Evolutionary conservation across 2,329 filamentous ascomycete species (phyloP).

Genomic region (Neonectria punicea): DNA sequence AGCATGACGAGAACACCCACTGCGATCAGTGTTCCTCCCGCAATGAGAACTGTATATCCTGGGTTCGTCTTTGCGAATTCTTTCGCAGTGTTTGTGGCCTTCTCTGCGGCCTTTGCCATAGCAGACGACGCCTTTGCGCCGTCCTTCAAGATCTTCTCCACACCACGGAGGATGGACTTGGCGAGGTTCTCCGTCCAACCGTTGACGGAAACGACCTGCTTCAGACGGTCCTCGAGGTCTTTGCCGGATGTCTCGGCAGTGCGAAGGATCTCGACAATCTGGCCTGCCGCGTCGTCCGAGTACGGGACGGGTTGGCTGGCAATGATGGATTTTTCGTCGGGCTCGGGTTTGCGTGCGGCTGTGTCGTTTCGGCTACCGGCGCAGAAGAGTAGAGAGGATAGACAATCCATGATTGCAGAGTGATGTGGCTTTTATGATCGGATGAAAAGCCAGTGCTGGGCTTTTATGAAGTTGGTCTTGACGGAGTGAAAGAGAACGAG

Average conservation of each 20-base stretch:
- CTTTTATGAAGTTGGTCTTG: neutral
- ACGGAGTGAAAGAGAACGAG: neutral
- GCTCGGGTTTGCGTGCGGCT: neutral
- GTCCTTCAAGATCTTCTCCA: constrained; percentile 28
- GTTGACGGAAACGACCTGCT: constrained; percentile 21
- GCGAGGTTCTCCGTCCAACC: constrained; percentile 36
- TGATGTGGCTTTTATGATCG: neutral
- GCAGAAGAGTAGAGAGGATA: neutral
- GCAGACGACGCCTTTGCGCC: constrained; percentile 20
- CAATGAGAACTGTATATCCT: constrained; percentile 31
- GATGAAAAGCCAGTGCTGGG: neutral
- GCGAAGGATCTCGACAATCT: constrained; percentile 26
- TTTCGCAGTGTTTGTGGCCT: constrained; percentile 10
- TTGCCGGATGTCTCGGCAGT: neutral
- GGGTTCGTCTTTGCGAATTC: constrained; percentile 38
- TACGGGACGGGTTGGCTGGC: constrained; percentile 8
- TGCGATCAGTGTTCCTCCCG: constrained; percentile 28
- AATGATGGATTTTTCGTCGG: constrained; percentile 1
- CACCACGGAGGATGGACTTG: constrained; percentile 27
- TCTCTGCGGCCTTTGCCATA: constrained; percentile 28
- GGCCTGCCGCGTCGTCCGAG: constrained; percentile 23
- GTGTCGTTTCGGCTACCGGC: neutral
- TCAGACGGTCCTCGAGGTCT: constrained; percentile 18
- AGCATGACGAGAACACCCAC: constrained; percentile 34
- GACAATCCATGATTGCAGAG: neutral